A percentile compares a stretch with the other conserved stretches of the same genome.
Evolutionary conservation across 208 protist genomes (phyloP).

Genomic region (Wallacemonas rigidus): DNA sequence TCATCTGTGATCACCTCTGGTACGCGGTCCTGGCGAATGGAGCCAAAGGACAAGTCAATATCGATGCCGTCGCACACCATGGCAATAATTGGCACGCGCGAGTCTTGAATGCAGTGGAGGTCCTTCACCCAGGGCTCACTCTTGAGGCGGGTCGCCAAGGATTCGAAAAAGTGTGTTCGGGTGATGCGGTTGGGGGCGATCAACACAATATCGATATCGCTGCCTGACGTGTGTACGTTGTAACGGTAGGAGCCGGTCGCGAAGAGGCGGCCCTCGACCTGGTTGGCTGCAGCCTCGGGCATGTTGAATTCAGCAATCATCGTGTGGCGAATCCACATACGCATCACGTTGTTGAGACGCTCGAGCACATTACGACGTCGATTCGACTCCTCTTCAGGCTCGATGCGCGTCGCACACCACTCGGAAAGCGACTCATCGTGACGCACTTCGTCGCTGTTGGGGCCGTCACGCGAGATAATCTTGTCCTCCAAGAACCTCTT

Average conservation of each 20-base stretch:
- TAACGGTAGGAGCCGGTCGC: constrained; percentile 98
- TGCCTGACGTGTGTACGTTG: constrained; percentile 95
- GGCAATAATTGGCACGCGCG: constrained; percentile 96
- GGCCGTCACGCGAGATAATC: constrained; percentile 78
- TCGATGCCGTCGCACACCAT: constrained; percentile 96
- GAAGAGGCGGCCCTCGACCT: constrained; percentile 95
- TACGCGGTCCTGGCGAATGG: constrained; percentile 86
- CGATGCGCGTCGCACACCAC: constrained; percentile 80
- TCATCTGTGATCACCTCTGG: constrained; percentile 94
- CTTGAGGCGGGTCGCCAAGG: constrained; percentile 79
- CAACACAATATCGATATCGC: constrained; percentile 98
- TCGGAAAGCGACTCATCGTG: constrained; percentile 70
- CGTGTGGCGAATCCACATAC: constrained; percentile 82
- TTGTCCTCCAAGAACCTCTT: constrained; percentile 79
- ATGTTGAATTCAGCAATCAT: constrained; percentile 92
- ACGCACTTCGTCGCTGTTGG: constrained; percentile 66
- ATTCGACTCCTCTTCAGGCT: constrained; percentile 89
- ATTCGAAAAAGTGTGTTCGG: constrained; percentile 94
- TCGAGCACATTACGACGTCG: constrained; percentile 79
- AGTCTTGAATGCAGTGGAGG: constrained; percentile 91
- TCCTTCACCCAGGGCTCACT: constrained; percentile 81
- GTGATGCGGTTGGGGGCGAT: constrained; percentile 93
- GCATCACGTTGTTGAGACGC: constrained; percentile 83
- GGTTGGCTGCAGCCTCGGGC: constrained; percentile 74
- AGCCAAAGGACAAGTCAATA: constrained; percentile 97